Evolutionary conservation across 345 rosid species (phyloP).

Genomic region (Salix udensis): DNA sequence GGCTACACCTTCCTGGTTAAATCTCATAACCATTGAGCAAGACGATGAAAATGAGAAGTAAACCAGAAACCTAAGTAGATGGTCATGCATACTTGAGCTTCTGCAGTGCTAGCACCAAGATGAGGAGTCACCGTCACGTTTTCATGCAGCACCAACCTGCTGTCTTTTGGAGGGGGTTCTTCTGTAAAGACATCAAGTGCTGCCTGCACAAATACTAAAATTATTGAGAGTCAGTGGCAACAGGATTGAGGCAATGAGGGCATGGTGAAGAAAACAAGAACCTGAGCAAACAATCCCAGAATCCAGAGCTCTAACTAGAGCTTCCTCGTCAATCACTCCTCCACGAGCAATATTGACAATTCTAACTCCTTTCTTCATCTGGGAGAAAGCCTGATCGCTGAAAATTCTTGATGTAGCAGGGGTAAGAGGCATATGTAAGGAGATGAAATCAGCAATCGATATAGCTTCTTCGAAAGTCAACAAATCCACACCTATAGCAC

Average conservation of each 20-base stretch:
- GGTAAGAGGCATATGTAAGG: slow-evolving; percentile 28
- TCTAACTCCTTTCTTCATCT: slow-evolving; percentile 26
- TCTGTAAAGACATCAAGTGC: slow-evolving; percentile 25
- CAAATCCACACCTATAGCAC: slow-evolving; percentile 22
- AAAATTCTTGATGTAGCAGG: slow-evolving; percentile 24
- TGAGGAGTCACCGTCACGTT: slow-evolving; percentile 29
- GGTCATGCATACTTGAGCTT: slow-evolving; percentile 20
- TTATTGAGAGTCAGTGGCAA: neutral
- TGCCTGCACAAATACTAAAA: slow-evolving; percentile 15
- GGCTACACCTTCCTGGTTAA: slow-evolving; percentile 21
- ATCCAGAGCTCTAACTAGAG: slow-evolving; percentile 29
- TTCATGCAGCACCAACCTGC: slow-evolving; percentile 27
- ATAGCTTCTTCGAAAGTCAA: slow-evolving; percentile 23
- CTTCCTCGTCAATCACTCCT: slow-evolving; percentile 27
- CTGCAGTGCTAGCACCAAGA: slow-evolving; percentile 26
- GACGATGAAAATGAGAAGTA: neutral
- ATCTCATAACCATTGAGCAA: neutral
- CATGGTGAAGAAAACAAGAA: neutral
- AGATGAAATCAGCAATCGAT: slow-evolving; percentile 23
- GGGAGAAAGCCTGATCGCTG: slow-evolving; percentile 22
- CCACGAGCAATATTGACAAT: slow-evolving; percentile 30
- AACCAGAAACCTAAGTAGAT: neutral
- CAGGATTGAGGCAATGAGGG: neutral
- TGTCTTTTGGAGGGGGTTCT: slow-evolving; percentile 25
- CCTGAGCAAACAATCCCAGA: slow-evolving; percentile 26